Percentiles rank a stretch among this genome's conserved stretches.
phyloP scores from a whole-genome alignment of 306 rosid species.

The Quercus wislizeni region DNA sequence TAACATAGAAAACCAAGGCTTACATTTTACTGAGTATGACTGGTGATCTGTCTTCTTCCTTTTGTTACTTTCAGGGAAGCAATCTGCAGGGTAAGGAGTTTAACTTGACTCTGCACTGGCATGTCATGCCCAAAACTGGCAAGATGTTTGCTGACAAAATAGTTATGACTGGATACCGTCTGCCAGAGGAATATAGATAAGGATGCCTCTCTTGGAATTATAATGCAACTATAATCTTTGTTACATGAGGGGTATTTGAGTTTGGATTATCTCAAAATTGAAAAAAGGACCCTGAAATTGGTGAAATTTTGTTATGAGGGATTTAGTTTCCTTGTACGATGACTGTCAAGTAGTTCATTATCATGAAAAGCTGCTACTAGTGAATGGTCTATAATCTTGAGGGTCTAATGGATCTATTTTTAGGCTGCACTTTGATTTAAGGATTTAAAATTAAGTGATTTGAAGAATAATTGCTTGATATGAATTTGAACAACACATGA shows the following conservation, averaged over 20 bases:
- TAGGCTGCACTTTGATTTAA: no score
- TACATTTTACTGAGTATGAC: neutral
- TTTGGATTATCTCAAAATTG: neutral
- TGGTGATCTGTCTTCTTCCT: neutral
- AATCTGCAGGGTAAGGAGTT: constrained; percentile 82
- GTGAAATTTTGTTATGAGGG: neutral
- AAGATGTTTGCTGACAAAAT: constrained; percentile 83
- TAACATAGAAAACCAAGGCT: neutral
- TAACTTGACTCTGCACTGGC: constrained; percentile 99
- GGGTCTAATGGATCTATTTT: neutral
- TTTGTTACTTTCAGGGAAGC: constrained; percentile 54
- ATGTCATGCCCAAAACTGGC: constrained; percentile 97
- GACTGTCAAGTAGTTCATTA: neutral
- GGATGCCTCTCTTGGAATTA: neutral
- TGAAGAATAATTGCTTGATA: no score
- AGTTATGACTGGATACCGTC: constrained; percentile 71
- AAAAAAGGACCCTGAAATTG: neutral
- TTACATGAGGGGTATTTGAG: neutral
- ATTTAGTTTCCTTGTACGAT: neutral
- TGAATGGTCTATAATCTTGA: neutral
- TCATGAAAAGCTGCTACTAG: neutral
- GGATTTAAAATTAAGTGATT: no score
- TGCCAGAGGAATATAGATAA: constrained; percentile 80
- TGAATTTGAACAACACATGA: no score
- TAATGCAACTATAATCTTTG: neutral